Base-by-base conservation (phyloP, 345 rosid genomes). In the Streptanthus diversifolius region DNA sequence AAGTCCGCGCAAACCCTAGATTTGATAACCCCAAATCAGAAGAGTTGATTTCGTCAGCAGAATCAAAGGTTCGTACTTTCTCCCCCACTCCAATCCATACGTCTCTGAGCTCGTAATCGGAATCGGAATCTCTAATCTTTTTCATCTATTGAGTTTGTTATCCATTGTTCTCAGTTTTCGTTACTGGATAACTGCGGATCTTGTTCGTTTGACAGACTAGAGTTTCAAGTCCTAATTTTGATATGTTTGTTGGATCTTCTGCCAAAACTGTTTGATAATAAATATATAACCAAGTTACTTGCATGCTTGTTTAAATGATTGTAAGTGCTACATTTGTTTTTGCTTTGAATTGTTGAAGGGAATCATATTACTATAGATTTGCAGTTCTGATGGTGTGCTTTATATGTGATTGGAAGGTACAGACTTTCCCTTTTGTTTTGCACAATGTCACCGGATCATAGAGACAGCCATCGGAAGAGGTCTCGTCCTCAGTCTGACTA, bases 401-500 rank as follows among this genome's bases (percentile, higher is more conserved):
- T 19, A 57, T 17, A 44, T 47, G 25, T 64, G 47, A 33, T 63
- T 55, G 49, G 7, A 52, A 76, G 48, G 66, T 63, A 47, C 71
- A 80, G 82, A 60, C 25, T 47, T 45, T 29, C 10, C 29, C 51
- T 8, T 17, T n/a, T 22, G 24, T 61, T 35, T 25, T 9, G 45
- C 18, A 18, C 74, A 44, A 35, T 61, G 68, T 86, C 90, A 88
- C 85, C 92, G n/a, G 88, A 93, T 77, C 93, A 90, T 63, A 85
- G 88, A 82, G 93, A 88, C 77, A 86, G 89, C 73, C 80, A 85
- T 40, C 84, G 98, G 49, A 95, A 92, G 76, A 86, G 99, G 66
- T 8, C 91, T 37, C 92, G 85, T 83, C 81, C 87, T 30, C 95
- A 83, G 10, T 84, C 91, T 24, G 99, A 88, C 32, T 63, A 87